Evolutionary conservation across 306 rosid species (phyloP).

Genomic region (Malus fusca): DNA sequence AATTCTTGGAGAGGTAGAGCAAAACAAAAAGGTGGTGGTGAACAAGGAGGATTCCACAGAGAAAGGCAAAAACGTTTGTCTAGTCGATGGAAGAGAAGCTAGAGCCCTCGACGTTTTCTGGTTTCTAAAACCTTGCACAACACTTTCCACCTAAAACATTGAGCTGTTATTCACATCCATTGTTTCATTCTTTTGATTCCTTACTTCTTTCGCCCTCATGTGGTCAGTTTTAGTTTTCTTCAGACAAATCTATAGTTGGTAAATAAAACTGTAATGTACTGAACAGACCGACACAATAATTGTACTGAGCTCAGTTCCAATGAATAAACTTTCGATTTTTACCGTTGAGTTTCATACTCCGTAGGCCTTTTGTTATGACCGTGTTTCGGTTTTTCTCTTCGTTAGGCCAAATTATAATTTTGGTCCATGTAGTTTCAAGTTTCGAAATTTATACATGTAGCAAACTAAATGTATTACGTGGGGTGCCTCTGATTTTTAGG

Average conservation of each 20-base stretch:
- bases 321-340: conserved; percentile 9
- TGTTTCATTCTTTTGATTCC: conserved; percentile 37
- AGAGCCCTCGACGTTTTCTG: conserved; percentile 75
- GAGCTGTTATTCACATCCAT: conserved; percentile 16
- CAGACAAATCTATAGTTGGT: not conserved
- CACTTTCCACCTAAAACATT: conserved; percentile 34
- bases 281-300: conserved; percentile 13
- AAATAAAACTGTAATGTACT: conserved; percentile 21
- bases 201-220: conserved; percentile 1
- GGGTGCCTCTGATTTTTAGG: not conserved
- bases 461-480: too few relatives aligned
- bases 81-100: conserved; percentile 58
- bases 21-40: conserved; percentile 29
- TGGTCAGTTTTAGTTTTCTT: conserved; percentile 8
- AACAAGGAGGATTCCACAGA: conserved; percentile 32
- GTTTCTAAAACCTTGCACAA: conserved; percentile 97
- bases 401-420: too few relatives aligned
- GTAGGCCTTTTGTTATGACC: not conserved
- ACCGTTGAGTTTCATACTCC: not conserved
- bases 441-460: too few relatives aligned
- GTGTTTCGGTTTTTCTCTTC: not conserved
- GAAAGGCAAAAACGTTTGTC: conserved; percentile 31
- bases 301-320: not conserved
- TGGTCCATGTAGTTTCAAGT: too few relatives aligned
- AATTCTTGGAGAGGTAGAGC: conserved; percentile 39